Percentiles rank a stretch among this genome's conserved stretches.
phyloP scores from a whole-genome alignment of 129 eudicot genomes.

The Dittrichia graveolens region DNA sequence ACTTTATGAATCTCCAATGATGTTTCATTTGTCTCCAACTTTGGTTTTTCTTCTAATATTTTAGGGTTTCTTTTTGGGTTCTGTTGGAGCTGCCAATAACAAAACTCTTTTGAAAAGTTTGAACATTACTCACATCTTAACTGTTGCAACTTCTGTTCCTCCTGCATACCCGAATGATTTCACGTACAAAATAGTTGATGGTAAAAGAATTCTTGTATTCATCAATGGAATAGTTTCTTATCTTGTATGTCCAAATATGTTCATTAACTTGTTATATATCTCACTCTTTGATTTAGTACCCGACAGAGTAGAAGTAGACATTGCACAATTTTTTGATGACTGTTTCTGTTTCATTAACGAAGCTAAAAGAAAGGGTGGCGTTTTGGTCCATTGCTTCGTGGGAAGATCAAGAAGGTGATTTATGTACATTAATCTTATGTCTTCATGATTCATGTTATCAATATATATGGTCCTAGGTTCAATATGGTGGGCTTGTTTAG shows the following conservation, averaged over 20 bases:
- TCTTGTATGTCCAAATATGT: background rate
- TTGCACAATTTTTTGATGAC: slow-evolving; percentile 70
- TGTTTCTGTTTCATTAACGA: slow-evolving; percentile 77
- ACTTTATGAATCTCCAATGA: background rate
- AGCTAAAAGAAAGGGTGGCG: slow-evolving; percentile 67
- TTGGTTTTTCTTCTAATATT: background rate
- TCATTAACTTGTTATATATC: background rate
- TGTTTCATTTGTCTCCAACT: background rate
- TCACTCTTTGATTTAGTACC: slow-evolving; percentile 48
- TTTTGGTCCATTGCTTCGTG: slow-evolving; percentile 85
- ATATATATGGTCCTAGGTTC: too few relatives aligned
- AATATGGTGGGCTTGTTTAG: too few relatives aligned
- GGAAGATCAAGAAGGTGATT: slow-evolving; percentile 92
- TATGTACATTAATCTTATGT: too few relatives aligned
- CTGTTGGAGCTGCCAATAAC: slow-evolving; percentile 82
- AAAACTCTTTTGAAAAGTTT: slow-evolving; percentile 61
- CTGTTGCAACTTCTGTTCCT: slow-evolving; percentile 51
- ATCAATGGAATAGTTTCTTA: background rate
- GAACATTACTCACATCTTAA: slow-evolving; percentile 76
- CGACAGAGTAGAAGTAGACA: slow-evolving; percentile 53
- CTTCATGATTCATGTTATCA: too few relatives aligned
- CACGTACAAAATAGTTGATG: slow-evolving; percentile 56
- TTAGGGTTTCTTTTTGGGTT: slow-evolving; percentile 90
- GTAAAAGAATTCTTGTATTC: slow-evolving; percentile 33
- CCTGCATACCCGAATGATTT: slow-evolving; percentile 69